Evolutionary conservation across 2,329 filamentous ascomycete genomes (phyloP).

Genomic region (Aureobasidium lini): DNA sequence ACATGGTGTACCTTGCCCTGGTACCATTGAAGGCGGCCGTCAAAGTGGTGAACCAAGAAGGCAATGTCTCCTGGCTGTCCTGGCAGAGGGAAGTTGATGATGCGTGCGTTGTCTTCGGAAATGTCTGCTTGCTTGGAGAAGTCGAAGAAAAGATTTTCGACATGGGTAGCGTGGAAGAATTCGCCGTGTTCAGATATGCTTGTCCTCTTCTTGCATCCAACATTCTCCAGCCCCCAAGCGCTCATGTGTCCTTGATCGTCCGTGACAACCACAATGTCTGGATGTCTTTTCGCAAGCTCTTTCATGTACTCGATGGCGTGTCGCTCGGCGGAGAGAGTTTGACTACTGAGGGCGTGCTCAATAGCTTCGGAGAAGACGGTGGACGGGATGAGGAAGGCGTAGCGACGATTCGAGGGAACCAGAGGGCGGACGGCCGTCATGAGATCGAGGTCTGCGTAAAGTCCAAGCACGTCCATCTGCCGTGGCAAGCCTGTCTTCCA

Average conservation of each 20-base stretch:
- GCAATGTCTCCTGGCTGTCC: slow-evolving; percentile 18
- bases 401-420: slow-evolving; percentile 44
- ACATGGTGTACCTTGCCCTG: slow-evolving; percentile 70
- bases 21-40: slow-evolving; percentile 76
- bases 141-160: slow-evolving; percentile 49
- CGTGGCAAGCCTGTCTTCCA: slow-evolving; percentile 74
- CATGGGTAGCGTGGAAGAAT: slow-evolving; percentile 80
- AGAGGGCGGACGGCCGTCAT: slow-evolving; percentile 56
- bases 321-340: slow-evolving; percentile 33
- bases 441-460: slow-evolving; percentile 78
- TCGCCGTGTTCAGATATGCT: slow-evolving; percentile 29
- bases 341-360: slow-evolving; percentile 46
- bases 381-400: slow-evolving; percentile 76
- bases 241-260: slow-evolving; percentile 82
- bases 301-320: slow-evolving; percentile 77
- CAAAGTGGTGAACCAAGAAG: slow-evolving; percentile 74
- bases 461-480: slow-evolving; percentile 62
- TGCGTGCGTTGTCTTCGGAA: slow-evolving; percentile 54
- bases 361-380: slow-evolving; percentile 75
- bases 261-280: slow-evolving; percentile 80
- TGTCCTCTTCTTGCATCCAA: slow-evolving; percentile 61
- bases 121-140: slow-evolving; percentile 28
- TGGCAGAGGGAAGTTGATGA: slow-evolving; percentile 52
- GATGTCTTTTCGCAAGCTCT: slow-evolving; percentile 73
- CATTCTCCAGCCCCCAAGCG: slow-evolving; percentile 85